Evolutionary conservation across 2,329 filamentous ascomycete species (phyloP).

Genomic region (Balansia obtecta): DNA sequence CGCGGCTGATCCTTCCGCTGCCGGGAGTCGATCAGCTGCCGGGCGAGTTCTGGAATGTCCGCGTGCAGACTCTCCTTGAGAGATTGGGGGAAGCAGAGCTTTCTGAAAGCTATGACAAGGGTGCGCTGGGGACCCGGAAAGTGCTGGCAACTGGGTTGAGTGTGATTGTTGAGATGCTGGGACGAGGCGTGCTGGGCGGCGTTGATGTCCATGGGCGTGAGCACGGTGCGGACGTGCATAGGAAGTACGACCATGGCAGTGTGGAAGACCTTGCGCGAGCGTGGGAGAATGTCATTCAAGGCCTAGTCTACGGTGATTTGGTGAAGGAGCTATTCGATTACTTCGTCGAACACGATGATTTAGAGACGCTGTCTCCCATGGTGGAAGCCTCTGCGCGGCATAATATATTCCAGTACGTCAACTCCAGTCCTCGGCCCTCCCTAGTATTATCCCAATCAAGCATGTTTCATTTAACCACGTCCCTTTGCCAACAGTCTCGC

Average conservation of each 20-base stretch:
- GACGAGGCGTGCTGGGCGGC: conserved; percentile 53
- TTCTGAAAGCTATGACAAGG: conserved; percentile 75
- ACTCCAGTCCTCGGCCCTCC: background rate
- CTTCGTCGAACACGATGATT: conserved; percentile 44
- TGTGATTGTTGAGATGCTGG: conserved; percentile 56
- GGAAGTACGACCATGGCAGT: conserved; percentile 43
- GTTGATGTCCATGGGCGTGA: conserved; percentile 9
- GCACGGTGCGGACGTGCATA: conserved; percentile 8
- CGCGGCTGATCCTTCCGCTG: conserved; percentile 49
- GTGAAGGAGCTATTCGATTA: conserved; percentile 53
- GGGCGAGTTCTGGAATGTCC: conserved; percentile 51
- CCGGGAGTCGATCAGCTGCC: conserved; percentile 55
- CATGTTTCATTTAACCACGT: background rate
- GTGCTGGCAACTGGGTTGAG: conserved; percentile 61
- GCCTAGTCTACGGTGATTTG: conserved; percentile 54
- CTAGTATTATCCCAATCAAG: background rate
- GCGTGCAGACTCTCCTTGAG: conserved; percentile 45
- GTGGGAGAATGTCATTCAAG: conserved; percentile 55
- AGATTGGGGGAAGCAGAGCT: conserved; percentile 55
- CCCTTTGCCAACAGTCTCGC: conserved; percentile 40
- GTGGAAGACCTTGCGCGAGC: conserved; percentile 48
- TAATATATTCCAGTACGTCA: conserved; percentile 53
- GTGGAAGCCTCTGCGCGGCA: conserved; percentile 54
- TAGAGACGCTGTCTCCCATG: conserved; percentile 51
- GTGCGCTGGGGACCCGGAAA: conserved; percentile 59